phyloP scores from a whole-genome alignment of 257 asterid species.

The Knoxia roxburghii region DNA sequence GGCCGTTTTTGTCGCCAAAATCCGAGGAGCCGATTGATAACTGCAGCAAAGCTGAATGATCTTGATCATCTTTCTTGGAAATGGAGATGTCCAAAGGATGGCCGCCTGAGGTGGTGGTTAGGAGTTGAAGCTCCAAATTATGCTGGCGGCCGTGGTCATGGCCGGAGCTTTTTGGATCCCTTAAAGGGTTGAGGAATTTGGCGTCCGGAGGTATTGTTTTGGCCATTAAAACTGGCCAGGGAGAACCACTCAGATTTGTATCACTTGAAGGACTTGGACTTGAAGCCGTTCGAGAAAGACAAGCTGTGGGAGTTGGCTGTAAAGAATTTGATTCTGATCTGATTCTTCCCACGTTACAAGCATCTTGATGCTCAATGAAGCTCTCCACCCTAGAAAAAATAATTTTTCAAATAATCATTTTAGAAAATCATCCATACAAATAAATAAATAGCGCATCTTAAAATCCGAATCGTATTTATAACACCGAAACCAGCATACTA shows the following conservation, averaged over 20 bases:
- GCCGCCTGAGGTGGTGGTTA: slow-evolving; percentile 14
- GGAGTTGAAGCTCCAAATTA: slow-evolving; percentile 42
- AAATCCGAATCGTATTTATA: too few relatives aligned
- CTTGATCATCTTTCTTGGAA: slow-evolving; percentile 21
- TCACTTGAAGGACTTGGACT: slow-evolving; percentile 44
- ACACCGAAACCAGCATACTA: too few relatives aligned
- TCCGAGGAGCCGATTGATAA: slow-evolving; percentile 44
- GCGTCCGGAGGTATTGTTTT: slow-evolving; percentile 11
- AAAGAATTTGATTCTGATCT: slow-evolving; percentile 30
- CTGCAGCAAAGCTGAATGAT: slow-evolving; percentile 34
- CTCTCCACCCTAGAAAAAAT: slow-evolving; percentile 41
- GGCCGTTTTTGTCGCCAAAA: slow-evolving; percentile 8
- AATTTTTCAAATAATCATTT: background rate
- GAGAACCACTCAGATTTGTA: slow-evolving; percentile 32
- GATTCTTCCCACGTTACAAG: slow-evolving; percentile 36
- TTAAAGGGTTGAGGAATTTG: slow-evolving; percentile 3
- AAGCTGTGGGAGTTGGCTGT: slow-evolving; percentile 24
- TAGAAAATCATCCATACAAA: too few relatives aligned
- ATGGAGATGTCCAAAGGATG: slow-evolving; percentile 15
- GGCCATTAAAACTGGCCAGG: slow-evolving; percentile 25
- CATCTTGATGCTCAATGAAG: slow-evolving; percentile 55
- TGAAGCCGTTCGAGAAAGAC: slow-evolving; percentile 39
- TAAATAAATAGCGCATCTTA: too few relatives aligned
- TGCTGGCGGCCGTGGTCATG: slow-evolving; percentile 9
- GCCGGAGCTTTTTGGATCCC: background rate